Evolutionary conservation across 1,284 basidiomycete species (phyloP).

Genomic region (Ustilago bromivora): DNA sequence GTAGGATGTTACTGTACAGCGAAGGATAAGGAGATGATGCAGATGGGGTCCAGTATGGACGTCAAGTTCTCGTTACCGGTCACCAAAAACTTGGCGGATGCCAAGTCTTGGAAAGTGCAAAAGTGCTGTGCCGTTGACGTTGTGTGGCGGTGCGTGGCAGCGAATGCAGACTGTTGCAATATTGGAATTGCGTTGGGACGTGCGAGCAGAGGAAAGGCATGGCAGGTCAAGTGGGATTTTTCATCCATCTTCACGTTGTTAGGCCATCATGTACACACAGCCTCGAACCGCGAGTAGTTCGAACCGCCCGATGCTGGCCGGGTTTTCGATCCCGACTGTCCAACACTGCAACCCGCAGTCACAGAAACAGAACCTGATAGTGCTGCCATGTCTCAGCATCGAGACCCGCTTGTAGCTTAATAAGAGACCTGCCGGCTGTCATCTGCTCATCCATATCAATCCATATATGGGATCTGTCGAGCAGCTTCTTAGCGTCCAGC

Average conservation of each 20-base stretch:
- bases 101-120: not conserved
- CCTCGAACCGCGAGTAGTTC: not conserved
- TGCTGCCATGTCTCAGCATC: conserved; percentile 7
- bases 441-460: not conserved
- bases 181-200: conserved; percentile 3
- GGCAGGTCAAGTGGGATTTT: not conserved
- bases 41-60: not conserved
- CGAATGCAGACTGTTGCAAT: not conserved
- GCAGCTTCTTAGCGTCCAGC: not conserved
- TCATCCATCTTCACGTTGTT: too few species aligned
- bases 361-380: not conserved
- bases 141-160: conserved; percentile 1
- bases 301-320: not conserved
- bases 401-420: conserved; percentile 3
- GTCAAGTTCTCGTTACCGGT: not conserved
- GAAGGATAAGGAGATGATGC: not conserved
- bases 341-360: not conserved
- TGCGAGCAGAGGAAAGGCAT: conserved; percentile 5
- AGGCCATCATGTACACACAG: too few species aligned
- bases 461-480: conserved; percentile 1
- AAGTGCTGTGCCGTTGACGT: not conserved
- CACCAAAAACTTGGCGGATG: not conserved
- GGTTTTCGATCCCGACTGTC: conserved; percentile 13
- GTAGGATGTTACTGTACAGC: not conserved
- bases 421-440: not conserved